phyloP scores from a whole-genome alignment of 331 rosid genomes.

The Rhamnella rubrinervis region DNA sequence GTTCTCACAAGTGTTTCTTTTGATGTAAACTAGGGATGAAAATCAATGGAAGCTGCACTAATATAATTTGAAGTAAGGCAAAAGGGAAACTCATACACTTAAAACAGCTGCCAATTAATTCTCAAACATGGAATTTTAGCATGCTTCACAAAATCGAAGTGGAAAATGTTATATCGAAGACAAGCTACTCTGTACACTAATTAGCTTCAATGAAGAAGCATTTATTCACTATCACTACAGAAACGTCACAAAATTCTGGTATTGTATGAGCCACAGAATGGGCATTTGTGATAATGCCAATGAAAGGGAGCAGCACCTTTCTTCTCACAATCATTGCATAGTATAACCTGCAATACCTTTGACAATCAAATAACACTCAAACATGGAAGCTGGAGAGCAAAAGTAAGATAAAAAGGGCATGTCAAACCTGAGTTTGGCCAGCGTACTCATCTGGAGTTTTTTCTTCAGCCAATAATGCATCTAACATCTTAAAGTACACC shows the following conservation, averaged over 20 bases:
- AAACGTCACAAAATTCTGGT: conserved; percentile 63
- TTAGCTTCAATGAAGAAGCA: conserved; percentile 31
- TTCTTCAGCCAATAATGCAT: conserved; percentile 78
- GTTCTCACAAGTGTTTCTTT: too few species aligned
- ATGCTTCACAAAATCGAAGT: conserved; percentile 1
- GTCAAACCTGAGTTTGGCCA: conserved; percentile 67
- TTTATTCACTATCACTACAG: conserved; percentile 23
- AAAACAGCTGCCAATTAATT: background rate
- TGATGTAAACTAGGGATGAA: too few species aligned
- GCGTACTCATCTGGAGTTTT: conserved; percentile 54
- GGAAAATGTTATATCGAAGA: conserved; percentile 17
- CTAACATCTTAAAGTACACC: conserved; percentile 81
- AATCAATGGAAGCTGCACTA: too few species aligned
- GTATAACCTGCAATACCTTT: conserved; percentile 59
- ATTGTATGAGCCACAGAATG: conserved; percentile 80
- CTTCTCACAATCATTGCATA: conserved; percentile 94
- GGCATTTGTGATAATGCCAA: conserved; percentile 86
- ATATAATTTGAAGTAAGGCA: too few species aligned
- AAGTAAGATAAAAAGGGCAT: background rate
- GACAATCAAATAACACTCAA: conserved; percentile 11
- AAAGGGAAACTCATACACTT: background rate
- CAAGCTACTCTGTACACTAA: conserved; percentile 30
- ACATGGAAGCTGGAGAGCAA: background rate
- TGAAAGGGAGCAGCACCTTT: conserved; percentile 78
- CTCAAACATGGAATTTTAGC: background rate